Conservation (phyloP, 495 filamentous ascomycete genomes). For the Parachaetomium inaequale region DNA sequence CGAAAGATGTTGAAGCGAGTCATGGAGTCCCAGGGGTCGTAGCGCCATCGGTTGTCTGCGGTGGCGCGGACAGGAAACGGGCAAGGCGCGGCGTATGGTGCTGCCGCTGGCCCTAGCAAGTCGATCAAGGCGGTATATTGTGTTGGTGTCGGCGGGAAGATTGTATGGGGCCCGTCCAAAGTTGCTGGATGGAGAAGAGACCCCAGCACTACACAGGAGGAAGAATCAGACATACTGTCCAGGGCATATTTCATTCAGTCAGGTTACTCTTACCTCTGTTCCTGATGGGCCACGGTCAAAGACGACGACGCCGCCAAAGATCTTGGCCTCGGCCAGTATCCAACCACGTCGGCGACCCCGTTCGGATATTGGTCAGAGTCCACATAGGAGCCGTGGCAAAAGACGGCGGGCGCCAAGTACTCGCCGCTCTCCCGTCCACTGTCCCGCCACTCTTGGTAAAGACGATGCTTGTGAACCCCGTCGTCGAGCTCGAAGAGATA, state of each 20-base stretch:
- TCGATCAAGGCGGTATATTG: not conserved
- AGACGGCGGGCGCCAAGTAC: not conserved
- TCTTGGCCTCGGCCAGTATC: not conserved
- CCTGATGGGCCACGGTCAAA: not conserved
- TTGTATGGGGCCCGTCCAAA: not conserved
- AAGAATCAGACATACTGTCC: not conserved
- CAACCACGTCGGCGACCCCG: not conserved
- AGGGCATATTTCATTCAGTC: not conserved
- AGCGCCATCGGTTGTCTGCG: not conserved
- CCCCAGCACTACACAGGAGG: not conserved
- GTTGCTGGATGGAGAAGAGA: not conserved
- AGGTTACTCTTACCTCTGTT: not conserved
- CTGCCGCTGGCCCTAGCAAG: not conserved
- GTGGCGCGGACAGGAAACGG: not conserved
- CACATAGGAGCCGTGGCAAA: not conserved
- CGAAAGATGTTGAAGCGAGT: not conserved
- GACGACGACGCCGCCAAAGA: not conserved
- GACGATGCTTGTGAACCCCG: too few species aligned
- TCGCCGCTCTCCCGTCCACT: too few species aligned
- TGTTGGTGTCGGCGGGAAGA: not conserved
- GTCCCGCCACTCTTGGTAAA: too few species aligned
- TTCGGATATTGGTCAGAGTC: not conserved
- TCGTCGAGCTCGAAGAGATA: too few species aligned
- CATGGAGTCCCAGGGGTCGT: conserved; percentile 2
- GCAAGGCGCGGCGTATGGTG: not conserved